Percentiles rank a stretch among this genome's conserved stretches.
Evolutionary conservation across 805 yeast species (phyloP).

Genomic region (Metschnikowia henanensis): DNA sequence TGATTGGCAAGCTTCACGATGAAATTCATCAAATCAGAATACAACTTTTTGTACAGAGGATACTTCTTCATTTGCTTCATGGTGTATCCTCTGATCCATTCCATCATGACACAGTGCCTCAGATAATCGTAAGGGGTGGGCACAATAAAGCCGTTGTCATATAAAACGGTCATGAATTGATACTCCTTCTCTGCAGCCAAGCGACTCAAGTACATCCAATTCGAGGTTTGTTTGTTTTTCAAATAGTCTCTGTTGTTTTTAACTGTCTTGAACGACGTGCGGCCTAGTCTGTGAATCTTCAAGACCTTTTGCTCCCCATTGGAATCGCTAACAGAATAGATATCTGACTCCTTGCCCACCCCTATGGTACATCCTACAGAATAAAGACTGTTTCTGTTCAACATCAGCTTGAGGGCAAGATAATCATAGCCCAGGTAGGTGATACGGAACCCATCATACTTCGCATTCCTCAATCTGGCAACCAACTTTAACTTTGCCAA

Average conservation of each 20-base stretch:
- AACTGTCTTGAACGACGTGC: slow-evolving; percentile 90
- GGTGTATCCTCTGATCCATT: slow-evolving; percentile 83
- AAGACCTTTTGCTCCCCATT: slow-evolving; percentile 66
- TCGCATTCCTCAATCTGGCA: slow-evolving; percentile 80
- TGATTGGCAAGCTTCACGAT: slow-evolving; percentile 79
- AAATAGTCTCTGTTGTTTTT: slow-evolving; percentile 93
- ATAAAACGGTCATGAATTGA: slow-evolving; percentile 78
- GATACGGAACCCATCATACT: slow-evolving; percentile 90
- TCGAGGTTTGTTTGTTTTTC: slow-evolving; percentile 67
- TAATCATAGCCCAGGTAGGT: slow-evolving; percentile 92
- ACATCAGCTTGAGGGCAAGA: slow-evolving; percentile 82
- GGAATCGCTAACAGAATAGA: slow-evolving; percentile 74
- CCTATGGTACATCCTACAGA: slow-evolving; percentile 89
- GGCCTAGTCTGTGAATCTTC: slow-evolving; percentile 90
- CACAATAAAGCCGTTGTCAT: slow-evolving; percentile 75
- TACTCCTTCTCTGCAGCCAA: slow-evolving; percentile 93
- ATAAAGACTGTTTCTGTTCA: slow-evolving; percentile 68
- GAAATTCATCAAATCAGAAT: slow-evolving; percentile 84
- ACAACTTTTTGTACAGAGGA: slow-evolving; percentile 65
- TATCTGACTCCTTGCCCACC: slow-evolving; percentile 97
- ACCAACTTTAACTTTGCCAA: slow-evolving; percentile 84
- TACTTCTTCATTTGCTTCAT: slow-evolving; percentile 82
- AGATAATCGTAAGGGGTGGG: slow-evolving; percentile 90
- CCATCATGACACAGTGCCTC: slow-evolving; percentile 93
- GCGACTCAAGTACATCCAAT: slow-evolving; percentile 91